Evolutionary conservation across 305 asterid genomes (phyloP).

Genomic region (Fraxinus sp.): DNA sequence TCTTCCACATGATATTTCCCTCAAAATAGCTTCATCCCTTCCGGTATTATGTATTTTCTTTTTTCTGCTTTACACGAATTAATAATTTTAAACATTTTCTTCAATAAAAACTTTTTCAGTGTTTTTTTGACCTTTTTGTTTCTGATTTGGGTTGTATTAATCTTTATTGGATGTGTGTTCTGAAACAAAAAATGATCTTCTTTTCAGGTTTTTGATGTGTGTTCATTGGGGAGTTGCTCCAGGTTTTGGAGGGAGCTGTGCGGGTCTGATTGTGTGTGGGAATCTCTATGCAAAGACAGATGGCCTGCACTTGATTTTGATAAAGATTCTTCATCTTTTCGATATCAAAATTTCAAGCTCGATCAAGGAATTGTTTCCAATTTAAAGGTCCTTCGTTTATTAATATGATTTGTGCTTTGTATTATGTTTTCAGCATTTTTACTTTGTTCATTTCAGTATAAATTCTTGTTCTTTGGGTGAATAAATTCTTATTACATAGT

Average conservation of each 20-base stretch:
- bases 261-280: slow-evolving; percentile 77
- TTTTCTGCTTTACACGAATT: not conserved
- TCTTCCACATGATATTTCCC: slow-evolving; percentile 67
- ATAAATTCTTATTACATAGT: not conserved
- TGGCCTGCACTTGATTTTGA: slow-evolving; percentile 53
- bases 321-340: slow-evolving; percentile 31
- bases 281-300: slow-evolving; percentile 56
- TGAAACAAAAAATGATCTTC: slow-evolving; percentile 20
- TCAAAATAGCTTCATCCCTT: slow-evolving; percentile 69
- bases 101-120: not conserved
- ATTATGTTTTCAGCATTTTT: not conserved
- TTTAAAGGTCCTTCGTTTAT: slow-evolving; percentile 33
- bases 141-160: slow-evolving; percentile 13
- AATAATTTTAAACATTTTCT: not conserved
- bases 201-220: slow-evolving; percentile 66
- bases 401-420: not conserved
- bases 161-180: slow-evolving; percentile 25
- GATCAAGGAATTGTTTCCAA: slow-evolving; percentile 28
- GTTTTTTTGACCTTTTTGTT: not conserved
- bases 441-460: not conserved
- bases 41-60: slow-evolving; percentile 36
- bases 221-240: slow-evolving; percentile 87
- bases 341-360: slow-evolving; percentile 14
- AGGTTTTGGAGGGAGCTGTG: slow-evolving; percentile 81
- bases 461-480: not conserved